A percentile compares a stretch with the other conserved stretches of the same genome.
Conservation (phyloP, 1,284 basidiomycete genomes). For the Paramarasmius palmivorus region DNA sequence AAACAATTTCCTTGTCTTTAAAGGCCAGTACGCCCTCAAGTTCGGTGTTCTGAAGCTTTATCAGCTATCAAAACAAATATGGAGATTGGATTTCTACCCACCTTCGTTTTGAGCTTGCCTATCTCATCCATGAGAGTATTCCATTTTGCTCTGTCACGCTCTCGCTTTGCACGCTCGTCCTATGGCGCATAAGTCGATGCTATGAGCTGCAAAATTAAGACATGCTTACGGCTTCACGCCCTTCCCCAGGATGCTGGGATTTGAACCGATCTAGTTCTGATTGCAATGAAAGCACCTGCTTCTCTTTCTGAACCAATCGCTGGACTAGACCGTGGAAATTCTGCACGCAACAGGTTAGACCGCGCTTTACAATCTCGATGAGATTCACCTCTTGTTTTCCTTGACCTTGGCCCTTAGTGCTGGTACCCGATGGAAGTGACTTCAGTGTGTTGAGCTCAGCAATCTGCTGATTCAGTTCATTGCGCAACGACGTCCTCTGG, state of each 20-base stretch:
- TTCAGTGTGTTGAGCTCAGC: conserved; percentile 70
- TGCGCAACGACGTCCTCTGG: conserved; percentile 53
- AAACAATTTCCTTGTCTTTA: conserved; percentile 75
- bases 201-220: conserved; percentile 7
- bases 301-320: conserved; percentile 82
- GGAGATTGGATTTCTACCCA: conserved; percentile 24
- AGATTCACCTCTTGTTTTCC: conserved; percentile 49
- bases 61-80: conserved; percentile 4
- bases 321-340: conserved; percentile 80
- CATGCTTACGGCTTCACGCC: conserved; percentile 55
- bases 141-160: conserved; percentile 76
- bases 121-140: conserved; percentile 79
- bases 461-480: conserved; percentile 57
- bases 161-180: conserved; percentile 79
- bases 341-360: conserved; percentile 32
- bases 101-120: conserved; percentile 68
- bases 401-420: conserved; percentile 40
- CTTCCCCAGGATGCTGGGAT: conserved; percentile 55
- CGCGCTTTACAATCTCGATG: neutral
- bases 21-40: conserved; percentile 48
- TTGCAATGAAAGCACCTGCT: conserved; percentile 76
- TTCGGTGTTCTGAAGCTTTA: conserved; percentile 49
- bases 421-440: conserved; percentile 44
- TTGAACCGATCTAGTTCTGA: conserved; percentile 69
- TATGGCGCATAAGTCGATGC: conserved; percentile 27